Percentiles rank a stretch among this genome's conserved stretches.
Conservation (phyloP, 768 basidiomycete genomes). For the Tricholomella constricta region DNA sequence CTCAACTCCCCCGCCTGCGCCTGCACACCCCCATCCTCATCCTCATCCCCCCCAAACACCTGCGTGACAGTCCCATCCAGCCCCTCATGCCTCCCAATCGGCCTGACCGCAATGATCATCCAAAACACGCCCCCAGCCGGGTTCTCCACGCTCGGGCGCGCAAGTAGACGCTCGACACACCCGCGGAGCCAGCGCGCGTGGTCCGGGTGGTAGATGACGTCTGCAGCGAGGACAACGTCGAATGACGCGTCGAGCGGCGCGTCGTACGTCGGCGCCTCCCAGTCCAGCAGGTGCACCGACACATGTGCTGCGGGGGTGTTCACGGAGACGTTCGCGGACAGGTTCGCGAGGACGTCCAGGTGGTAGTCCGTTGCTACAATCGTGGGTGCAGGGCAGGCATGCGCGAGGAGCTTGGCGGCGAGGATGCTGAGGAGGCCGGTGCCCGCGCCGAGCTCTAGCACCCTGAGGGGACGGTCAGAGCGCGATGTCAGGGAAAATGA, state of each 20-base stretch:
- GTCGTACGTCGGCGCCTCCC: constrained; percentile 49
- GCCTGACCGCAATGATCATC: constrained; percentile 72
- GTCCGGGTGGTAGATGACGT: constrained; percentile 73
- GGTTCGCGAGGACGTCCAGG: constrained; percentile 71
- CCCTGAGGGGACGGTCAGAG: constrained; percentile 30
- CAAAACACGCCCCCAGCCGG: constrained; percentile 57
- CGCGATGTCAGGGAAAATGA: constrained; percentile 36
- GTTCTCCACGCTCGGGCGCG: constrained; percentile 23
- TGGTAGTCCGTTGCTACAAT: constrained; percentile 81
- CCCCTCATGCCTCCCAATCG: constrained; percentile 62
- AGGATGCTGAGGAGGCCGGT: constrained; percentile 83
- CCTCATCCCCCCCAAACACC: constrained; percentile 39
- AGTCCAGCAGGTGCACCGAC: constrained; percentile 59
- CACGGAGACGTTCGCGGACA: constrained; percentile 55
- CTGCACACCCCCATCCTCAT: constrained; percentile 1
- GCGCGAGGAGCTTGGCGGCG: constrained; percentile 47
- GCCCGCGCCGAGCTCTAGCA: constrained; percentile 85
- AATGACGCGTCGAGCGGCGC: constrained; percentile 45
- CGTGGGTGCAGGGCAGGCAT: constrained; percentile 26
- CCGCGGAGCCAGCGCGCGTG: constrained; percentile 71
- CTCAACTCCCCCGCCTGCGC: too few relatives aligned
- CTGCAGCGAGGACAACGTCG: constrained; percentile 76
- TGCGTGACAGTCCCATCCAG: constrained; percentile 57
- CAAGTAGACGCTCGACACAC: constrained; percentile 57
- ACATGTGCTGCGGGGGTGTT: constrained; percentile 47